A percentile compares a stretch with the other conserved stretches of the same genome.
Evolutionary conservation across 1,284 basidiomycete species (phyloP).

Genomic region (Inonotus obliquus): DNA sequence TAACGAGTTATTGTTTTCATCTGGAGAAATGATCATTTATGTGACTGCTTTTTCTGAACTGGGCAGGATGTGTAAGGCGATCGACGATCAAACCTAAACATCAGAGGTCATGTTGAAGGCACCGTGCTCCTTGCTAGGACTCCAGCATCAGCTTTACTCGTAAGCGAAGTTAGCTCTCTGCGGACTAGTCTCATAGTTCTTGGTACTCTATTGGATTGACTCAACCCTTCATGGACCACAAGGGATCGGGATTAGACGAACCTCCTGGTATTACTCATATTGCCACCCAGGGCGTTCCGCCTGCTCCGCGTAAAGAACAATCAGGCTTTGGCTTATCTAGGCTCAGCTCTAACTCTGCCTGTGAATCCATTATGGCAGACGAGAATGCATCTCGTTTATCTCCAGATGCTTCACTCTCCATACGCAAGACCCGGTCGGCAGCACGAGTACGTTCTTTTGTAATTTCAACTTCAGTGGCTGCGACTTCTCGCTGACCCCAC

Average conservation of each 20-base stretch:
- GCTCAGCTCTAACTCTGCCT: background rate
- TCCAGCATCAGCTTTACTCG: background rate
- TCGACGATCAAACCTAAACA: conserved; percentile 1
- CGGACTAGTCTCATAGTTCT: too few relatives aligned
- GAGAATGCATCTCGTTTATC: background rate
- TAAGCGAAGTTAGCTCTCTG: too few relatives aligned
- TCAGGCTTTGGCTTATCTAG: background rate
- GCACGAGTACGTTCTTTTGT: background rate
- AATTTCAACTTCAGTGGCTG: background rate
- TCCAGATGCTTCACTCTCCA: background rate
- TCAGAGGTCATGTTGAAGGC: background rate
- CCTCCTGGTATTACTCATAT: background rate
- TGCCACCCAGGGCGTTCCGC: background rate
- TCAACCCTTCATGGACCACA: background rate
- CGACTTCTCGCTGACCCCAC: background rate
- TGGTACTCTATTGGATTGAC: too few relatives aligned
- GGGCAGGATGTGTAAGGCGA: background rate
- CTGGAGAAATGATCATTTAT: background rate
- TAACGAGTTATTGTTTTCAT: background rate
- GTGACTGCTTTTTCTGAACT: background rate
- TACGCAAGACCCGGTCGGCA: background rate
- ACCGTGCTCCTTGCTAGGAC: background rate
- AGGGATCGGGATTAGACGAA: background rate
- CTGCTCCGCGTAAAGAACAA: background rate
- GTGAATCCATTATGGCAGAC: conserved; percentile 2